Evolutionary conservation across 768 basidiomycete genomes (phyloP).

Genomic region (Podaxis sp.): DNA sequence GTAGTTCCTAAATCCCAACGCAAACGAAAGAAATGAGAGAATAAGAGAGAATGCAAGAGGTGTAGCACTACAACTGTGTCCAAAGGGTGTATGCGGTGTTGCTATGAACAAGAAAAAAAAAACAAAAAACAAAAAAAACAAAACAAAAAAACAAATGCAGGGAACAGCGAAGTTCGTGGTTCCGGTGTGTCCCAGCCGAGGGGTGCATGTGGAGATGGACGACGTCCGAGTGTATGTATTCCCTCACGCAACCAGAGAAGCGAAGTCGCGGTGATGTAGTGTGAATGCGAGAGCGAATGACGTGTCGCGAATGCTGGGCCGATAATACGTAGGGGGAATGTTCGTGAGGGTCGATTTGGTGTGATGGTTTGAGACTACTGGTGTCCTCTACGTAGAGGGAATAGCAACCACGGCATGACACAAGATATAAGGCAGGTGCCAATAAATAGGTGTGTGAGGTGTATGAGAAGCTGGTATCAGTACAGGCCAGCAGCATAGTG

Average conservation of each 20-base stretch:
- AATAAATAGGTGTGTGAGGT: conserved; percentile 1
- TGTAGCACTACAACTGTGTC: conserved; percentile 7
- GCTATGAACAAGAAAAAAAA: conserved; percentile 6
- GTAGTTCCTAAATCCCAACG: conserved; percentile 3
- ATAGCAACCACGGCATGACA: background rate
- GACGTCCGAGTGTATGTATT: background rate
- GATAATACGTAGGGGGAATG: background rate
- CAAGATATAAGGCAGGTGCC: background rate
- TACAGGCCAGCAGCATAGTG: background rate
- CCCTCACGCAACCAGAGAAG: background rate
- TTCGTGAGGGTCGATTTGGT: background rate
- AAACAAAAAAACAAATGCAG: background rate
- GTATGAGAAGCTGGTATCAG: background rate
- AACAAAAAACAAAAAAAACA: too few species aligned
- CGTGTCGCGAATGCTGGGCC: background rate
- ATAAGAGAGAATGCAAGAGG: background rate
- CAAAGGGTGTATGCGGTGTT: background rate
- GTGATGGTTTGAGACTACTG: background rate
- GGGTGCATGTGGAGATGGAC: background rate
- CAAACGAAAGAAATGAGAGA: background rate
- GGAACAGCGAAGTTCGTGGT: background rate
- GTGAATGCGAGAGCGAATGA: background rate
- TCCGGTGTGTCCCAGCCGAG: background rate
- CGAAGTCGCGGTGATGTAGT: background rate
- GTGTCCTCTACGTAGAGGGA: background rate